Evolutionary conservation across 2,329 filamentous ascomycete species (phyloP).

Genomic region (Kalmusia sp.): DNA sequence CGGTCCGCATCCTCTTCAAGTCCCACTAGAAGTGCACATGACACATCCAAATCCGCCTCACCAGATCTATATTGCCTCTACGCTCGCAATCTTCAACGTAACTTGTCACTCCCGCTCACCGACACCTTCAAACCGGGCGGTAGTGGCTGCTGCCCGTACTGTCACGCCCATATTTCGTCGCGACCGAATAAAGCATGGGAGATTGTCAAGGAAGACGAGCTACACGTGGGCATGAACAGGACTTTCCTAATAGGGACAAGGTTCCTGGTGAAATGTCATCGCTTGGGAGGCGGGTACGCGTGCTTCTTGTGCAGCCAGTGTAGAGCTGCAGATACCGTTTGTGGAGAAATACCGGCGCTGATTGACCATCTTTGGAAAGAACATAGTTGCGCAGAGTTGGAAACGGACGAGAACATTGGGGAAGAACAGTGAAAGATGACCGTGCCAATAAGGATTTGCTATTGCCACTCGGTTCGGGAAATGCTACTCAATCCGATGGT

Average conservation of each 20-base stretch:
- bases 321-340: constrained; percentile 36
- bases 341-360: constrained; percentile 27
- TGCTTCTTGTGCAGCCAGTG: constrained; percentile 37
- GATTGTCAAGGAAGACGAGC: constrained; percentile 22
- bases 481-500: no score
- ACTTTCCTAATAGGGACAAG: constrained; percentile 34
- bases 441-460: no score
- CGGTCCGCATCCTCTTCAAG: neutral
- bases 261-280: constrained; percentile 43
- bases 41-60: constrained; percentile 5
- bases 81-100: constrained; percentile 37
- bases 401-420: constrained; percentile 34
- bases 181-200: constrained; percentile 39
- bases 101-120: constrained; percentile 27
- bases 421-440: constrained; percentile 13
- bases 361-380: constrained; percentile 45
- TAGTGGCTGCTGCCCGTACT: constrained; percentile 37
- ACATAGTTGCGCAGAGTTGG: constrained; percentile 35
- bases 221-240: neutral
- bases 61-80: constrained; percentile 39
- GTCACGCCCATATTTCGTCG: constrained; percentile 26
- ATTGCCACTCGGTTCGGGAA: no score
- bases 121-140: constrained; percentile 31
- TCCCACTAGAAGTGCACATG: constrained; percentile 11
- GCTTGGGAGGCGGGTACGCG: constrained; percentile 35